Evolutionary conservation across 306 rosid genomes (phyloP), one percentile per base, ranked within the genome.

Genomic region (Vigna mungo): DNA sequence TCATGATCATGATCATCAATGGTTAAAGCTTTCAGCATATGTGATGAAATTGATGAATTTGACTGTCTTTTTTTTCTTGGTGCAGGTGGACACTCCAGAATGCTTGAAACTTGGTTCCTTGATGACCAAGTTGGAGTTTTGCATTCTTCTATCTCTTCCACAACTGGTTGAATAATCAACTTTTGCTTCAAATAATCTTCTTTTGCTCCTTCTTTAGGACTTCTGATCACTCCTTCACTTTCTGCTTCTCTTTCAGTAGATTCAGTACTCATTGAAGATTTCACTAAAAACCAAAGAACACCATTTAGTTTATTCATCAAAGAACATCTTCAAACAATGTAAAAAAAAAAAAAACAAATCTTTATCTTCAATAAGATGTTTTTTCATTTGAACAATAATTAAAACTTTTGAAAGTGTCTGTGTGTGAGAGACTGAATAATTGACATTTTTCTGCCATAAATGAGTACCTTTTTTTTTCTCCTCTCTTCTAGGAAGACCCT

Each of bases 31-130:
- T 9, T 64, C 43, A 49, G 39, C 67, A 2, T 15, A 0, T 61
- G 67, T 7, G 67, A 61, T 61, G 46, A 32, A 32, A 30, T 16
- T 62, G 68, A 14, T 34, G 68, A 62, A 36, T 2, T 34, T 34
- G 23, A 23, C 4, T 8, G 37, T 25, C 64, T 62, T 32, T 16
- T 62, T 44, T 64, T 64, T 2, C 49, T 64, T 8, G 92, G 92
- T 18, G 88, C 81, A 5, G 84, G 61, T 3, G 92, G 90, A 59
- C 90, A 88, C 79, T 80, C 64, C 3, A 49, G 32, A 32, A 17
- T 48, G 52, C 74, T 37, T 2, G 72, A 73, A 54, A 80, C 77
- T 16, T 51, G 65, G 63, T 84, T 83, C 20, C 41, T 71, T 8
- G 34, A 10, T 11, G 20, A 7, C 32, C 77, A 30, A 56, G 88